These are phyloP conservation scores for Penicillium riverlandense DNA, from an alignment of 495 filamentous ascomycete genomes.

Conservation along the genomic window DNA sequence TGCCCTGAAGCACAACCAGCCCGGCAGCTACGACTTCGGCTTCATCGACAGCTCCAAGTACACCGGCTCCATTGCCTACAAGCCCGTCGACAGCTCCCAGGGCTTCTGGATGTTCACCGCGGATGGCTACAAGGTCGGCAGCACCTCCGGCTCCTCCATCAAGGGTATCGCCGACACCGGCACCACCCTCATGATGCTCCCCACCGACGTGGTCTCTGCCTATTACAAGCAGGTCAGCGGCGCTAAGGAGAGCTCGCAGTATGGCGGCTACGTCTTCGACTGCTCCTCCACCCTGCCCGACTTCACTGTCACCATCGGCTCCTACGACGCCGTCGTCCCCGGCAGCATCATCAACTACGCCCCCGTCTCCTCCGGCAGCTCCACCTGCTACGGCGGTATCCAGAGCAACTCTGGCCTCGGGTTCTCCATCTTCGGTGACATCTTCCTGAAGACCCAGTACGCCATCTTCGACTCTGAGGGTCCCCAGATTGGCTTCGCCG, in stretches of 20 bases:
- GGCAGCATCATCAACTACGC: conserved; percentile 38
- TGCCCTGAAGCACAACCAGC: conserved; percentile 53
- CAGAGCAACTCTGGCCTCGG: conserved; percentile 55
- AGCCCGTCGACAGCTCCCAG: conserved; percentile 46
- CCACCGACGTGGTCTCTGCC: conserved; percentile 43
- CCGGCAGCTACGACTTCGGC: conserved; percentile 70
- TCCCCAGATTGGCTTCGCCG: conserved; percentile 56
- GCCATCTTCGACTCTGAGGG: conserved; percentile 61
- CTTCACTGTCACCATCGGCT: conserved; percentile 51
- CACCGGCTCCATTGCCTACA: conserved; percentile 56
- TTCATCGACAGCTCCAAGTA: conserved; percentile 59
- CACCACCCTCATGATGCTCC: conserved; percentile 64
- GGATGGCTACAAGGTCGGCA: conserved; percentile 55
- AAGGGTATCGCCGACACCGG: conserved; percentile 52
- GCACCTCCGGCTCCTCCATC: conserved; percentile 19
- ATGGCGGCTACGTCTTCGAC: conserved; percentile 62
- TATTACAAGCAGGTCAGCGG: conserved; percentile 58
- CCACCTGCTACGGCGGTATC: conserved; percentile 57
- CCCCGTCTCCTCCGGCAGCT: conserved; percentile 32
- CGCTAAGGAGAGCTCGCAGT: conserved; percentile 33
- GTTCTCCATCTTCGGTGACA: conserved; percentile 68
- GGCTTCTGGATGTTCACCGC: conserved; percentile 70
- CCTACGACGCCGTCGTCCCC: conserved; percentile 37
- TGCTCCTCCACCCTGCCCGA: conserved; percentile 56
- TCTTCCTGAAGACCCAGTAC: conserved; percentile 74